Evolutionary conservation across 2,329 filamentous ascomycete species (phyloP).

Genomic region (Ceratocystis alfenasii): DNA sequence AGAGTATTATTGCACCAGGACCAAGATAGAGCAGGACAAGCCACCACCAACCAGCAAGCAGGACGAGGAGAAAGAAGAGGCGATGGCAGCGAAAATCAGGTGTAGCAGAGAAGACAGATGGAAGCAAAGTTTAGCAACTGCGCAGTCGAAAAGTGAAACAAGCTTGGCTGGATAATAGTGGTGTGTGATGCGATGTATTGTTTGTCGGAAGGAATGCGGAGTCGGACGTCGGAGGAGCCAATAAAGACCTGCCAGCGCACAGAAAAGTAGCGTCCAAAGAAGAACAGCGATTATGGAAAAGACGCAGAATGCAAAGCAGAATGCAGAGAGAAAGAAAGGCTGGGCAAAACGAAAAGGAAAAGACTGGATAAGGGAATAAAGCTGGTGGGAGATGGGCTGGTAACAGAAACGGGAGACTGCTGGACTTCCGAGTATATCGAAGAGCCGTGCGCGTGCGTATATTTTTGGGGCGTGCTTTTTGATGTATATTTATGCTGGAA

Average conservation of each 20-base stretch:
- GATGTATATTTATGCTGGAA: no score
- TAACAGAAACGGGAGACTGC: background rate
- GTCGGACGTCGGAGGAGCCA: slow-evolving; percentile 6
- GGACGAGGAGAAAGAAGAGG: background rate
- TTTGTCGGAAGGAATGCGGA: slow-evolving; percentile 12
- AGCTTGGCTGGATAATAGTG: background rate
- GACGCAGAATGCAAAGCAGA: background rate
- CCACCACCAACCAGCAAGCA: background rate
- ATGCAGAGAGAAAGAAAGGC: background rate
- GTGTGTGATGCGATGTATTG: slow-evolving; percentile 2
- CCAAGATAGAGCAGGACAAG: background rate
- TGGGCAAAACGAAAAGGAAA: background rate
- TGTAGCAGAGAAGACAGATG: background rate
- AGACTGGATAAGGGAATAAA: background rate
- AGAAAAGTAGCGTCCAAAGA: background rate
- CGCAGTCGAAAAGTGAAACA: background rate
- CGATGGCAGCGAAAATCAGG: slow-evolving; percentile 1
- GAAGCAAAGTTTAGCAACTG: background rate
- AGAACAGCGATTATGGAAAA: slow-evolving; percentile 8
- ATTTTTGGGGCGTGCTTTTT: no score
- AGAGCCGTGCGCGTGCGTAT: no score
- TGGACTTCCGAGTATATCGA: background rate
- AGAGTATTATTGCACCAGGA: background rate
- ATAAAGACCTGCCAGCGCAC: slow-evolving; percentile 12
- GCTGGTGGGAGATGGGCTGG: background rate